Conservation (phyloP, 345 rosid species). For the Ceriops tagal region DNA sequence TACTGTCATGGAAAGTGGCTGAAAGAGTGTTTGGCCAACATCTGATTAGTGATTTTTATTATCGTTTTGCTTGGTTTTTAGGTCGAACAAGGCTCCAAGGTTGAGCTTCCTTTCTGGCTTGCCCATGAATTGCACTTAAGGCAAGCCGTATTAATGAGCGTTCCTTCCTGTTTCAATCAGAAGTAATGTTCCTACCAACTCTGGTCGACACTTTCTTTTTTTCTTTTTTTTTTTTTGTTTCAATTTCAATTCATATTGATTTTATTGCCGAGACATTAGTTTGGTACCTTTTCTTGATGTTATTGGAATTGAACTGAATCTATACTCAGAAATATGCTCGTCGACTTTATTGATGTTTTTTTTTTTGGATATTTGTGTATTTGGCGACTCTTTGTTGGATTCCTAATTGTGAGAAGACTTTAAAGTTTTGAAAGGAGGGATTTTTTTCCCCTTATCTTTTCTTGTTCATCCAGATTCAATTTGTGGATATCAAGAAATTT, state of each 20-base stretch:
- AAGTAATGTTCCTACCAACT: conserved; percentile 38
- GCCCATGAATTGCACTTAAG: conserved; percentile 64
- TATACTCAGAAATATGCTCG: not conserved
- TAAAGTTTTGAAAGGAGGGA: not conserved
- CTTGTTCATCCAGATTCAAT: not conserved
- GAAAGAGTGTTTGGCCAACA: no score
- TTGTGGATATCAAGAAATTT: no score
- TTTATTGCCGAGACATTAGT: not conserved
- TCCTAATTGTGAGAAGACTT: no score
- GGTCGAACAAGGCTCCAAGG: conserved; percentile 75
- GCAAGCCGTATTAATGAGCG: conserved; percentile 55
- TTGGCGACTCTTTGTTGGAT: no score
- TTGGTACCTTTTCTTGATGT: no score
- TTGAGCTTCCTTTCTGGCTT: conserved; percentile 84
- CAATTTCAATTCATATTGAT: not conserved
- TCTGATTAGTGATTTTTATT: not conserved
- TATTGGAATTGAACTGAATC: not conserved
- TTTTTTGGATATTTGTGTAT: not conserved
- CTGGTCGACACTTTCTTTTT: no score
- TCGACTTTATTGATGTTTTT: not conserved
- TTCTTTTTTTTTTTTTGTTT: not conserved
- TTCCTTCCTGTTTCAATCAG: conserved; percentile 71
- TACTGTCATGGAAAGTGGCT: no score
- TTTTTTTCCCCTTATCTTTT: not conserved
- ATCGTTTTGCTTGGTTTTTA: conserved; percentile 19